phyloP scores from a whole-genome alignment of 148 eudicot genomes.

The Camellia sinensis region DNA sequence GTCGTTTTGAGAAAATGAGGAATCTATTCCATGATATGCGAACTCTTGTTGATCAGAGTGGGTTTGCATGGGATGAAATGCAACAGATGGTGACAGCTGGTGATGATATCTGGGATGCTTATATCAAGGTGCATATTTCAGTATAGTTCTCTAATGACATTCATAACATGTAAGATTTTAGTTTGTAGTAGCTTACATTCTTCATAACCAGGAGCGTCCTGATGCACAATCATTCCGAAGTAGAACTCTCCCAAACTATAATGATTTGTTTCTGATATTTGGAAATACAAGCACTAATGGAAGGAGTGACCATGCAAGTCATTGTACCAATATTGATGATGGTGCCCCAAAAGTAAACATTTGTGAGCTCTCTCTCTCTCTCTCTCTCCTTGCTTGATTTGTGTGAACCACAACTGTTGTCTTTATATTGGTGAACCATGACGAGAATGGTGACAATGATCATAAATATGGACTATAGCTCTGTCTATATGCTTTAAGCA shows the following conservation, averaged over 20 bases:
- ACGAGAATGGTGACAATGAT: not conserved
- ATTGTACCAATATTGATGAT: not conserved
- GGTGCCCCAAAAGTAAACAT: too few species aligned
- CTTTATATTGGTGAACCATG: not conserved
- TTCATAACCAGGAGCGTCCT: conserved; percentile 5
- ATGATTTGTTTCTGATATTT: conserved; percentile 15
- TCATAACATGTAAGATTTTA: not conserved
- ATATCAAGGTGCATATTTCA: conserved; percentile 13
- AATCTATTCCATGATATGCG: conserved; percentile 12
- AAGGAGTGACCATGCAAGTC: not conserved
- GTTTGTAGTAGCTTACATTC: not conserved
- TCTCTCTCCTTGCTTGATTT: not conserved
- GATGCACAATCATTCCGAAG: conserved; percentile 1
- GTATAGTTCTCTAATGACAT: not conserved
- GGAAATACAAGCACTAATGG: conserved; percentile 3
- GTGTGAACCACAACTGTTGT: not conserved
- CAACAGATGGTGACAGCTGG: conserved; percentile 17
- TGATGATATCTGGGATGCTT: conserved; percentile 17
- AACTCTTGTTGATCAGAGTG: conserved; percentile 14
- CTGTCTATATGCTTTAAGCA: not conserved
- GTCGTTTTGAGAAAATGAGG: conserved; percentile 9
- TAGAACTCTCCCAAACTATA: conserved; percentile 17
- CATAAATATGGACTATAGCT: not conserved
- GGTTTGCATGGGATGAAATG: conserved; percentile 21
- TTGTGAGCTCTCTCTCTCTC: not conserved